Evolutionary conservation across 192 early-diverging fungal genomes (phyloP), one percentile per base, ranked within the genome.

Genomic region (Coemansia javaensis): DNA sequence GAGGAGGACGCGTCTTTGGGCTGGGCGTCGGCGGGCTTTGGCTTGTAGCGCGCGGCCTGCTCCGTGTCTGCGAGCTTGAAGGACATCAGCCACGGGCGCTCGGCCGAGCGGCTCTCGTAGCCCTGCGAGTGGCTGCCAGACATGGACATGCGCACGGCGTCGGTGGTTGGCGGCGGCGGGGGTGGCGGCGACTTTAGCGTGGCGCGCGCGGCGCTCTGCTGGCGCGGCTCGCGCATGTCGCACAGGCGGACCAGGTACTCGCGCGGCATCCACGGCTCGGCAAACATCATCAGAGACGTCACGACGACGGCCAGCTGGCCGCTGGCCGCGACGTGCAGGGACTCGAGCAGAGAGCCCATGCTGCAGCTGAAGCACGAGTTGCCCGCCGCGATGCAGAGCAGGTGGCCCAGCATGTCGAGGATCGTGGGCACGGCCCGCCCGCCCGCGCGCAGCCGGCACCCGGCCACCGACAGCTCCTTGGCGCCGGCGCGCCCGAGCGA

Each of bases 231-330:
- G 32, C 69, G 69, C 48, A 73, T 36, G 36, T 65, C 62, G 40
- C 62, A 60, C 22, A 73, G 41, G 15, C 69, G 56, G 14, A 33
- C 37, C 23, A 73, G 44, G 20, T 65, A 56, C 47, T 65, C 69
- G 40, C 56, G 53, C 12, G 69, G 69, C 35, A 73, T 47, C 69
- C 69, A 73, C 13, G 62, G 69, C 30, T 73, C 69, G 7, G 57
- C 47, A 39, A 73, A 73, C 40, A 73, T 18, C 47, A 73, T 40
- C 10, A 47, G 24, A 1, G 57, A 39, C 5, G 69, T 20, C n/a
- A 65, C 49, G 6, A 49, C 24, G n/a, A 73, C 69, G 2, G 69
- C 69, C 32, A 73, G 24, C 44, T 73, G 69, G 4, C 56, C 69
- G 22, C 57, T 61, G 12, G 57, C 57, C 7, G 69, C 34, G 32